Base-by-base conservation (phyloP, 345 rosid species). In the Melaleuca quinquenervia region DNA sequence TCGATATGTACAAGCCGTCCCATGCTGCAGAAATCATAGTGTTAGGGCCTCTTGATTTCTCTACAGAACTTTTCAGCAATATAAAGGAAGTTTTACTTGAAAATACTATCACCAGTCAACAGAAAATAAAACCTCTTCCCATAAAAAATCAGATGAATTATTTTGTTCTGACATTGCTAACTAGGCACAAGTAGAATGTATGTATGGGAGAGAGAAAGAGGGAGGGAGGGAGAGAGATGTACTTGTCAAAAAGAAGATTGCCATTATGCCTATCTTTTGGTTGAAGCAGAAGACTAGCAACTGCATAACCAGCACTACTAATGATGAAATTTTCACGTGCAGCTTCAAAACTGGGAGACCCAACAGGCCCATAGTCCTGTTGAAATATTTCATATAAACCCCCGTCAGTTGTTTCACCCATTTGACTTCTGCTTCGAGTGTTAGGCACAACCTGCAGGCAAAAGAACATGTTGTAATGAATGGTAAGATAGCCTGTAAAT, bases 231-330 rank as follows among this genome's bases (percentile, higher is more conserved):
- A 82, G 83, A 75, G 84, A 55, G 75, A 41, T 91, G 36, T 95
- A 98, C 99, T 86, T 91, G 88, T 98, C 99, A 86, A 98, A 98
- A 83, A 98, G 99, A 90, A 98, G 99, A 93, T 98, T 98, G 85
- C 98, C 99, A 62, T 98, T 98, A 93, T 98, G 99, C 88, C 99
- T 93, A 90, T 98, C 99, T 92, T 98, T 98, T 6, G 99, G 99
- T 87, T 98, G 99, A 84, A 98, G 99, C 86, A 98, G 88, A 83
- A 98, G 98, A 88, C 99, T 98, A 7, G 98, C 99, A 41, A 98
- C 99, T 15, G 99, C 99, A 91, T 96, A 98, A 86, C 99, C 99
- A 18, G 99, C 99, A 87, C 99, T 98, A 90, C 99, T 98, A 83
- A 95, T 88, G 87, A 98, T 93, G 87, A 96, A 98, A 88, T 98